phyloP scores from a whole-genome alignment of 23 red algal genomes.

The Gracilaria caudata region DNA sequence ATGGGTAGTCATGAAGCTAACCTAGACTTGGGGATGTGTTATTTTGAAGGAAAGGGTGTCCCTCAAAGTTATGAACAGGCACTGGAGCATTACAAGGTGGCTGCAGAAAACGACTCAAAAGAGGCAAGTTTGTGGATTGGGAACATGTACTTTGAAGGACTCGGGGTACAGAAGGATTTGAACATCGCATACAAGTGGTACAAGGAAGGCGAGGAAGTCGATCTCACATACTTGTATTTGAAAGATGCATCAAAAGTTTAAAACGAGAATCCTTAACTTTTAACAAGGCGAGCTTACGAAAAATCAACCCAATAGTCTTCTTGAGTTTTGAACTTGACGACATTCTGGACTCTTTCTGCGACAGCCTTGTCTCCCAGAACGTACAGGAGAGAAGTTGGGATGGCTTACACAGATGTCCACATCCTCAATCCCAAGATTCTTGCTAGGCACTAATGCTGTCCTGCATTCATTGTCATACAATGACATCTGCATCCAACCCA shows the following conservation, averaged over 20 bases:
- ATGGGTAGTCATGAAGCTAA: constrained; percentile 24
- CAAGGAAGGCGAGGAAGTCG: constrained; percentile 13
- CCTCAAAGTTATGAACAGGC: constrained; percentile 31
- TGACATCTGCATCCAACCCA: too few relatives aligned
- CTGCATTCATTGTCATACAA: background rate
- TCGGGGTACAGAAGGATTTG: constrained; percentile 39
- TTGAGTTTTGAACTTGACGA: background rate
- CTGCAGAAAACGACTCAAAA: constrained; percentile 38
- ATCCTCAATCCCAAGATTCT: background rate
- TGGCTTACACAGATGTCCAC: background rate
- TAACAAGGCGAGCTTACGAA: background rate
- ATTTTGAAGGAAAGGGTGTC: constrained; percentile 31
- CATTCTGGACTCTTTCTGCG: background rate
- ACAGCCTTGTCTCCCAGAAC: background rate
- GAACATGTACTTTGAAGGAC: constrained; percentile 42
- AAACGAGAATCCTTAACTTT: background rate
- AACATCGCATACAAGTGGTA: constrained; percentile 35
- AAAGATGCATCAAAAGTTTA: background rate
- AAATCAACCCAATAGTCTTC: background rate
- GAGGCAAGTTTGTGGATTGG: constrained; percentile 29
- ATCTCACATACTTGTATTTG: constrained; percentile 18
- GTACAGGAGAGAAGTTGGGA: background rate
- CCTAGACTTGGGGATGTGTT: constrained; percentile 28
- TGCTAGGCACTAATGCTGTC: background rate
- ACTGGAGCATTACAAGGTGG: constrained; percentile 27